phyloP scores from a whole-genome alignment of 1,284 basidiomycete genomes.

The Baeospora myosura region DNA sequence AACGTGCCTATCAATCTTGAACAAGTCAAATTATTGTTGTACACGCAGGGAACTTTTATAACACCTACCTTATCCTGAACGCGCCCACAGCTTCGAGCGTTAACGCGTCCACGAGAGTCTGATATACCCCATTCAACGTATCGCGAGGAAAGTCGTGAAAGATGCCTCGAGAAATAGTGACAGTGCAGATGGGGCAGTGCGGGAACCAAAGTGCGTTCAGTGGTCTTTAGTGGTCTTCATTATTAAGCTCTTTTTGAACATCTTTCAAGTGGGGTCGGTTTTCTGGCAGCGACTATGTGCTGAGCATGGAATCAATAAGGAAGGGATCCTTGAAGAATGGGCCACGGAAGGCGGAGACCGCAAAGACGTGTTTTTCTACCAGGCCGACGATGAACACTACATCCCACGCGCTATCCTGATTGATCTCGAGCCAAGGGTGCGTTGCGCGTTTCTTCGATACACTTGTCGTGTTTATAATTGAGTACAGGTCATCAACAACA shows the following conservation, averaged over 20 bases:
- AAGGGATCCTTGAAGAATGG: slow-evolving; percentile 92
- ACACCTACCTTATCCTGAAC: too few relatives aligned
- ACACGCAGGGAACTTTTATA: too few relatives aligned
- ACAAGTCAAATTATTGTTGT: too few relatives aligned
- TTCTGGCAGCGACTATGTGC: slow-evolving; percentile 96
- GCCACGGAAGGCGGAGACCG: slow-evolving; percentile 90
- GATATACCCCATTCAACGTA: too few relatives aligned
- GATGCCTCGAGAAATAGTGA: slow-evolving; percentile 86
- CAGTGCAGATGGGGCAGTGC: slow-evolving; percentile 88
- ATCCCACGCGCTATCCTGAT: slow-evolving; percentile 95
- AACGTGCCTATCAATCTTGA: too few relatives aligned
- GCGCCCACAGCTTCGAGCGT: too few relatives aligned
- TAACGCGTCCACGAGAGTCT: too few relatives aligned
- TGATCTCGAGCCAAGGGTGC: slow-evolving; percentile 94
- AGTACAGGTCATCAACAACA: slow-evolving; percentile 89
- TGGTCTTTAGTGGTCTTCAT: not conserved
- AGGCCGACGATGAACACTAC: slow-evolving; percentile 99
- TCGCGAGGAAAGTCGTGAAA: too few relatives aligned
- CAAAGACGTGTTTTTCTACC: slow-evolving; percentile 99
- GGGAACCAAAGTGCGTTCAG: slow-evolving; percentile 82
- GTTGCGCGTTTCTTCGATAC: slow-evolving; percentile 20
- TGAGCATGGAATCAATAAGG: slow-evolving; percentile 91
- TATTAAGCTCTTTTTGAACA: not conserved
- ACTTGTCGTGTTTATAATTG: not conserved
- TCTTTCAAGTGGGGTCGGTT: slow-evolving; percentile 68